Percentiles rank a stretch among this genome's conserved stretches.
Evolutionary conservation across 2,329 filamentous ascomycete species (phyloP).

Genomic region (Bipolaris victoriae): DNA sequence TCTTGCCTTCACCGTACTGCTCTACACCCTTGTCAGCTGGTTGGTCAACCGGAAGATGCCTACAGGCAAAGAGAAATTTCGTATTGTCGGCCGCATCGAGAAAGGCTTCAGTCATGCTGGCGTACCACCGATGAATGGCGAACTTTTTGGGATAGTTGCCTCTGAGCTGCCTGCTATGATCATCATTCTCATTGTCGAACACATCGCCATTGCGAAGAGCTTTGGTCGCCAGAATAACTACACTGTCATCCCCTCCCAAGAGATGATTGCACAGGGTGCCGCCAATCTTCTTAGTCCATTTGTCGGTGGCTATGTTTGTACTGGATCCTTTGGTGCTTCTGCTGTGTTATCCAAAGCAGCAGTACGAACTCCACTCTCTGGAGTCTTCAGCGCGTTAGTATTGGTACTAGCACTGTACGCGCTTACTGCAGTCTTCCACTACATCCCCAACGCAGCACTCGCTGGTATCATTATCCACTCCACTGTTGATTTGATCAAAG

Average conservation of each 20-base stretch:
- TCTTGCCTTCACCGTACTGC: slow-evolving; percentile 83
- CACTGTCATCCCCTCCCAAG: slow-evolving; percentile 88
- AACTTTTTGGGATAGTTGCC: slow-evolving; percentile 70
- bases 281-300: slow-evolving; percentile 88
- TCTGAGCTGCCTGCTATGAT: slow-evolving; percentile 78
- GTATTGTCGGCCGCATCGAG: slow-evolving; percentile 75
- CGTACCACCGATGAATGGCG: slow-evolving; percentile 68
- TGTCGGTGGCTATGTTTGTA: slow-evolving; percentile 84
- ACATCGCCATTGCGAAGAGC: slow-evolving; percentile 93
- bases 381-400: slow-evolving; percentile 80
- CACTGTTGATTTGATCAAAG: slow-evolving; percentile 85
- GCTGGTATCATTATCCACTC: slow-evolving; percentile 92
- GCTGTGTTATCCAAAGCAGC: slow-evolving; percentile 95
- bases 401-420: slow-evolving; percentile 88
- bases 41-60: slow-evolving; percentile 66
- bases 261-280: slow-evolving; percentile 89
- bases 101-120: slow-evolving; percentile 81
- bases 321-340: slow-evolving; percentile 90
- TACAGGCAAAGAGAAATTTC: slow-evolving; percentile 59
- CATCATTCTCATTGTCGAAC: slow-evolving; percentile 90
- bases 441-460: slow-evolving; percentile 80
- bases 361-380: slow-evolving; percentile 85
- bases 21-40: slow-evolving; percentile 90
- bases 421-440: slow-evolving; percentile 85
- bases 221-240: slow-evolving; percentile 95